Conservation (phyloP, 2,329 filamentous ascomycete species). For the Biscogniauxia sp. region DNA sequence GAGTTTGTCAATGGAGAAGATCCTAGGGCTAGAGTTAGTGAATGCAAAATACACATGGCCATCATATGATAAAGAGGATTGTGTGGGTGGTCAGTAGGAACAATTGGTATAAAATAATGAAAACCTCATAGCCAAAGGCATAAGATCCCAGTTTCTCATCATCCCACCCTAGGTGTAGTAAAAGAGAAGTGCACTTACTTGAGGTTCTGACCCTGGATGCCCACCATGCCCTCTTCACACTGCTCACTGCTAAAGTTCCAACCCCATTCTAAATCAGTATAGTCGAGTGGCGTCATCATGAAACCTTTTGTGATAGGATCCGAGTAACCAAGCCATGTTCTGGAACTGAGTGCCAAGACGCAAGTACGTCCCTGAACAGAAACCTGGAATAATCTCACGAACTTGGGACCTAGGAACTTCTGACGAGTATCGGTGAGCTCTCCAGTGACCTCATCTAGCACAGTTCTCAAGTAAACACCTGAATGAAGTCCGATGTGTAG, state of each 20-base stretch:
- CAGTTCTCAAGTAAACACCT: conserved; percentile 91
- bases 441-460: conserved; percentile 91
- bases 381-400: conserved; percentile 88
- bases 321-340: conserved; percentile 94
- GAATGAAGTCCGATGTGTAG: conserved; percentile 95
- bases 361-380: conserved; percentile 80
- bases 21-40: conserved; percentile 51
- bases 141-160: conserved; percentile 66
- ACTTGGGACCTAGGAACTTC: conserved; percentile 88
- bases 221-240: conserved; percentile 90
- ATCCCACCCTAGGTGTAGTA: conserved; percentile 34
- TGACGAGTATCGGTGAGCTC: conserved; percentile 93
- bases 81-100: conserved; percentile 78
- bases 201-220: conserved; percentile 83
- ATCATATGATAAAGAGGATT: conserved; percentile 11
- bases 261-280: conserved; percentile 83
- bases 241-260: conserved; percentile 97
- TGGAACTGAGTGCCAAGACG: conserved; percentile 84
- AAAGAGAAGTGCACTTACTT: conserved; percentile 56
- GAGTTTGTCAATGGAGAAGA: conserved; percentile 86
- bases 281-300: conserved; percentile 88
- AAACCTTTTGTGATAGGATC: conserved; percentile 85
- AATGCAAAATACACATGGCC: conserved; percentile 23
- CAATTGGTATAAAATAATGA: conserved; percentile 75
- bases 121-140: conserved; percentile 56